These are phyloP conservation scores for Zanthoxylum bungeanum DNA, from an alignment of 345 rosid genomes.

Conservation along the genomic window DNA sequence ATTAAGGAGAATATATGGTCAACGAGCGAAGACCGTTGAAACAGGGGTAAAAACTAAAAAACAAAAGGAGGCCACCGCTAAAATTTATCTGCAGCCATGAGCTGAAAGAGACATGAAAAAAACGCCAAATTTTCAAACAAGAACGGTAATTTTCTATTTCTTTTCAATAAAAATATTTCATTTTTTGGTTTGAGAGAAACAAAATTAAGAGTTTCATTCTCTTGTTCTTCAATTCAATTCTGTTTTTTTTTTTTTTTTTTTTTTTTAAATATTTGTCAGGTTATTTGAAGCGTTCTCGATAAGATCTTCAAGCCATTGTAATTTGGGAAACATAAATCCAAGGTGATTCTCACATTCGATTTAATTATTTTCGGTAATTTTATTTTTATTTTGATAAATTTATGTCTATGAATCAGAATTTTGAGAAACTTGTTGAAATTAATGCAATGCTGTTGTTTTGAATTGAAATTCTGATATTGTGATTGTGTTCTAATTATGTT, in stretches of 20 bases:
- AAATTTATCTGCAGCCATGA: not conserved
- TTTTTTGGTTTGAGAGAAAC: not conserved
- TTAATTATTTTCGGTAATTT: not conserved
- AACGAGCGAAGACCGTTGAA: not conserved
- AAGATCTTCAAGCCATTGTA: not conserved
- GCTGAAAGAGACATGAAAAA: too few species aligned
- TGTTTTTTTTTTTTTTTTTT: too few species aligned
- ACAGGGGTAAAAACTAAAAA: slow-evolving; percentile 3
- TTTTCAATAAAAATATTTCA: not conserved
- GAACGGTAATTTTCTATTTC: not conserved
- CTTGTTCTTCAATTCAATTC: not conserved
- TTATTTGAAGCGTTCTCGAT: slow-evolving; percentile 4
- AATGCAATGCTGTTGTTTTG: not conserved
- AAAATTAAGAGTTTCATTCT: not conserved
- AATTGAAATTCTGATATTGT: not conserved
- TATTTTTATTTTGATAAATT: not conserved
- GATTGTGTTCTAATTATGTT: not conserved
- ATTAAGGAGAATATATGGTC: not conserved
- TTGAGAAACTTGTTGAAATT: not conserved
- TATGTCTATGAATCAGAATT: not conserved
- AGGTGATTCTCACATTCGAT: slow-evolving; percentile 1
- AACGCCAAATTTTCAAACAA: slow-evolving; percentile 1
- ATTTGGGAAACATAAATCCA: slow-evolving; percentile 3
- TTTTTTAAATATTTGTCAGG: too few species aligned
- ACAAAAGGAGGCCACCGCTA: not conserved